Evolutionary conservation across 169 alveolate species (phyloP).

Genomic region (Eimeria falciformis): DNA sequence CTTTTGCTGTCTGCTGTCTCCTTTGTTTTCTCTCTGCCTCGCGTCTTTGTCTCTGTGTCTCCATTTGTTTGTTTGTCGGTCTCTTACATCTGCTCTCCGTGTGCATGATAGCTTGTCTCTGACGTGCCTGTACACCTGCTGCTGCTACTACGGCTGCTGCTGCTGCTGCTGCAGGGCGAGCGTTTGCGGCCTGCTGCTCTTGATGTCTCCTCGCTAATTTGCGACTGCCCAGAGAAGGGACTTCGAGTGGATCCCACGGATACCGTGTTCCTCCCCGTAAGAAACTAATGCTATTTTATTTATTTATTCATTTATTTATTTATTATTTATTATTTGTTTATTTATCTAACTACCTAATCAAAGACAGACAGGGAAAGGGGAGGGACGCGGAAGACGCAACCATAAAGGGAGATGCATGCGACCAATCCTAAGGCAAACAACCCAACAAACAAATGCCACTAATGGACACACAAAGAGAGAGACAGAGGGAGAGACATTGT

Average conservation of each 20-base stretch:
- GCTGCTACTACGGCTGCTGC: background rate
- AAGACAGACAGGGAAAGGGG: too few relatives aligned
- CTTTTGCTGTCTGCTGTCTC: background rate
- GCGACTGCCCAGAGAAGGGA: constrained; percentile 62
- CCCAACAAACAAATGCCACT: too few relatives aligned
- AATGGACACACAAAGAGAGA: too few relatives aligned
- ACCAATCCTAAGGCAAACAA: too few relatives aligned
- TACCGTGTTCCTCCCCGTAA: constrained; percentile 60
- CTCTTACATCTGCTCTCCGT: background rate
- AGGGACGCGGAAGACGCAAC: too few relatives aligned
- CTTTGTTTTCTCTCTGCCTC: background rate
- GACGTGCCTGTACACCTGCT: background rate
- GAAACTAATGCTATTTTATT: background rate
- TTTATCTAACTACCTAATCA: too few relatives aligned
- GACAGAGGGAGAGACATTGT: constrained; percentile 1
- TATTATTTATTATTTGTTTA: too few relatives aligned
- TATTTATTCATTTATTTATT: background rate
- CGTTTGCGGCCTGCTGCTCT: constrained; percentile 49
- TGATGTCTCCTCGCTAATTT: constrained; percentile 52
- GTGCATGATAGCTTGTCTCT: background rate
- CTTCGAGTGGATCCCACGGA: constrained; percentile 72
- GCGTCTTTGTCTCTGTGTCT: background rate
- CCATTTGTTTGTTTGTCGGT: background rate
- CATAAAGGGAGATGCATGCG: too few relatives aligned
- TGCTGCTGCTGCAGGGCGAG: constrained; percentile 30